Percentiles rank a stretch among this genome's conserved stretches.
phyloP scores from a whole-genome alignment of 352 stramenopile species.

The Achlya hypogyna region DNA sequence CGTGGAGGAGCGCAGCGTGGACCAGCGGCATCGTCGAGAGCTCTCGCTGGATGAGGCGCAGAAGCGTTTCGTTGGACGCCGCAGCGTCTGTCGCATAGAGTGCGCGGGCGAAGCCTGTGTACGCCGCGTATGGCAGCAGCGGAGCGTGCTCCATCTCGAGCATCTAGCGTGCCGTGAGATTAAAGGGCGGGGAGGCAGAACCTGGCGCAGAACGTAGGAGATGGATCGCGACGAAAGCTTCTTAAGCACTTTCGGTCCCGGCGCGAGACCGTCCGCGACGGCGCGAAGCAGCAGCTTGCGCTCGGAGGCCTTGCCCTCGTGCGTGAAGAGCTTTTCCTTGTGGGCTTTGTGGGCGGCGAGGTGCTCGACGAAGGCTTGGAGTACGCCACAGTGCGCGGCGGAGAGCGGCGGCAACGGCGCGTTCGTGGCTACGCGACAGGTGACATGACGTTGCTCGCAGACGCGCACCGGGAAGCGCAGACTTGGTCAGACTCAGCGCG shows the following conservation, averaged over 20 bases:
- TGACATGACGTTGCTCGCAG: not conserved
- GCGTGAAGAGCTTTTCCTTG: conserved; percentile 4
- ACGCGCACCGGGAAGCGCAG: not conserved
- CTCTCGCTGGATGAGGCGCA: not conserved
- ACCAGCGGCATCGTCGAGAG: not conserved
- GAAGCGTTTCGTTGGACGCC: not conserved
- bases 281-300: not conserved
- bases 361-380: conserved; percentile 4
- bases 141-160: conserved; percentile 1
- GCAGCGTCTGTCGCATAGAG: not conserved
- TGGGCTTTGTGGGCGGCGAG: conserved; percentile 1
- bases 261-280: not conserved
- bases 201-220: conserved; percentile 5
- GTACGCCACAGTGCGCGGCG: not conserved
- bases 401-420: not conserved
- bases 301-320: conserved; percentile 8
- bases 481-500: not conserved
- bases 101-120: not conserved
- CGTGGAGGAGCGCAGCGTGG: conserved; percentile 4
- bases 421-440: not conserved
- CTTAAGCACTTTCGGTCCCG: not conserved
- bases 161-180: not conserved
- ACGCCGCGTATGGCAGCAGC: conserved; percentile 8
- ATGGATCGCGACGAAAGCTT: conserved; percentile 9
- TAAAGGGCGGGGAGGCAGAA: not conserved